Base-by-base conservation (phyloP, 192 early-diverging fungal species). In the Rhizoclosmatium globosum region DNA sequence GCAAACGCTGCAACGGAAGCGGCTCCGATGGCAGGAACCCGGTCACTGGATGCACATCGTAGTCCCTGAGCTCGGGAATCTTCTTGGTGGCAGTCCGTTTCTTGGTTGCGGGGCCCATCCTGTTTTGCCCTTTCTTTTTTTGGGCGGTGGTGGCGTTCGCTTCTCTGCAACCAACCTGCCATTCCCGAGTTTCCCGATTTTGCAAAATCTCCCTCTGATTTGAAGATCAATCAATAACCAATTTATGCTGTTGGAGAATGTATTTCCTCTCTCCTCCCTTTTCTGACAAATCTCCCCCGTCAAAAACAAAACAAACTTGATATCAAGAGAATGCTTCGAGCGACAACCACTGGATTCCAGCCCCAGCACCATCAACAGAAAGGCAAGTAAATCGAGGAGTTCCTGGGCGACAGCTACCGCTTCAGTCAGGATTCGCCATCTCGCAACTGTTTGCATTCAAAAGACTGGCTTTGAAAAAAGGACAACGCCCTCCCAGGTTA, bases 1-100 rank as follows among this genome's bases (percentile, higher is more conserved):
- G 83, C 9, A 99, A 82, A 44, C 94, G 85, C 3, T 84, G 82
- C 71, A 97, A 82, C 48, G 96, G 96, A 61, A 80, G 77, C 47
- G 92, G 91, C 43, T 88, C 84, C 19, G 84, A 80, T 2, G 96
- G 97, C 23, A 99, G 85, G 83, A 99, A 99, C 3, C 97, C 97
- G 39, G 92, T 93, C 42, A 82, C 75, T 4, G 93, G 92, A 66
- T 91, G 88, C 71, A 99, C 93, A 70, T 94, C 96, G 85, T 95
- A 94, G 75, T 94, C 90, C 81, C 47, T 41, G 50, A 77, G 75
- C 41, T 56, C 43, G 9, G 72, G 72, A 62, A 74, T 74, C 59
- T 47, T 74, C 72, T 74, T 74, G 38, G 56, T 7, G 31, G 39
- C 23, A n/a, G 15, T 15, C 44, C 59, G 72, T 53, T 53, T 53